A percentile compares a stretch with the other conserved stretches of the same genome.
phyloP scores from a whole-genome alignment of 1,284 basidiomycete species.

The Xanthoconium separans region DNA sequence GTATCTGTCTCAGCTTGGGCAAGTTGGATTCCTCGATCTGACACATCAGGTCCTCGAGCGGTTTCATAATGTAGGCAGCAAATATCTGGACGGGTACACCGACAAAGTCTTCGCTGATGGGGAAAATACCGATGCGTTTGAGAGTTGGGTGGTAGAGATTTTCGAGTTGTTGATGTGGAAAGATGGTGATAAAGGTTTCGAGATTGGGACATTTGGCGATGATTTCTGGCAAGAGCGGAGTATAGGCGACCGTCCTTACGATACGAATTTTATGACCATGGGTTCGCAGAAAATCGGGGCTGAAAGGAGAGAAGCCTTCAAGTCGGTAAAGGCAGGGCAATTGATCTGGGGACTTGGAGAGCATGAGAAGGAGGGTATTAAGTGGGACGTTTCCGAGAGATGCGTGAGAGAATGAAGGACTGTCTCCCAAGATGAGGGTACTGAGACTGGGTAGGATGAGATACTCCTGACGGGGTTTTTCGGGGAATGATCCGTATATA shows the following conservation, averaged over 20 bases:
- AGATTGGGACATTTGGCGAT: constrained; percentile 41
- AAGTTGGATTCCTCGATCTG: constrained; percentile 37
- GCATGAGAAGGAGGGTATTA: constrained; percentile 38
- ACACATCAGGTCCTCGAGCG: constrained; percentile 39
- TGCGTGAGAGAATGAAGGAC: constrained; percentile 39
- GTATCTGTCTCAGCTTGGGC: constrained; percentile 37
- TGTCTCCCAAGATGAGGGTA: constrained; percentile 40
- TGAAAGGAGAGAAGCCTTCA: constrained; percentile 43
- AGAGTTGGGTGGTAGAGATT: constrained; percentile 29
- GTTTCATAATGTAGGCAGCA: constrained; percentile 35
- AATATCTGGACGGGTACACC: constrained; percentile 31
- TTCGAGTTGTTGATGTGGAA: constrained; percentile 33
- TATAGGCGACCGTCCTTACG: constrained; percentile 36
- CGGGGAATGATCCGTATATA: constrained; percentile 32
- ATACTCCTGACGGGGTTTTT: constrained; percentile 18
- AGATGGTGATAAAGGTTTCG: constrained; percentile 37
- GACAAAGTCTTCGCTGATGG: constrained; percentile 31
- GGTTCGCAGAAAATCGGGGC: constrained; percentile 35
- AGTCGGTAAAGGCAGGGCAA: constrained; percentile 40
- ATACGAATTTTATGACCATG: constrained; percentile 42
- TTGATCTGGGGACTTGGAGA: constrained; percentile 33
- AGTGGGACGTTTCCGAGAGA: constrained; percentile 36
- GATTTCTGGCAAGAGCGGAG: constrained; percentile 33
- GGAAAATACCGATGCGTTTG: constrained; percentile 35
- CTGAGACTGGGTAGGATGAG: constrained; percentile 37